Base-by-base conservation (phyloP, 2,329 filamentous ascomycete species). In the Pseudocercospora ulei region DNA sequence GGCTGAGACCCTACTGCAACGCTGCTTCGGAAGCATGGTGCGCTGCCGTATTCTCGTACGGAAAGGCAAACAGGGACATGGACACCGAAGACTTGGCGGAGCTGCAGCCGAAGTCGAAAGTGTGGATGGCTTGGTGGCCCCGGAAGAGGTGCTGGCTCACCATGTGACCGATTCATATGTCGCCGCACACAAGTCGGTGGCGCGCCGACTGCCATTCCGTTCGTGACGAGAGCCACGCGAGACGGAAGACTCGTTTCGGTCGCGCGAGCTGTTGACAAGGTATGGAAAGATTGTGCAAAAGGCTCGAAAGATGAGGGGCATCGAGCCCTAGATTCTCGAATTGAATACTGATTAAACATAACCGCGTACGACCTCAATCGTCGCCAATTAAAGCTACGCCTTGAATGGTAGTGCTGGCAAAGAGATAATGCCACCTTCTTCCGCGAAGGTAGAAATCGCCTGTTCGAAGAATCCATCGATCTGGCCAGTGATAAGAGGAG, bases 21-120 rank as follows among this genome's bases (percentile, higher is more conserved):
- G 0, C 51, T 65, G 11, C 43, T 74, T 18, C 64, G 64, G 53
- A 77, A 75, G 18, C 23, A n/a, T 46, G 27, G 11, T 42, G 16
- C 13, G 39, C 20, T 48, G 40, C 12, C 36, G 39, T 6, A 38
- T 31, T 7, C 17, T 43, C 13, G 41, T 48, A 14, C 3, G 46
- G 46, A 2, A 41, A 39, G 17, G 43, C 43, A 1, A 37, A 48
- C 14, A 34, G 35, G 17, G 25, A 16, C 4, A 37, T 46, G 7
- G 46, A 46, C 22, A 24, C 17, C 11, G 37, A 48, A 8, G 34
- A 38, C n/a, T 26, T 46, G n/a, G 46, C 39, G 8, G 36, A 14
- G 8, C 16, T 26, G 2, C 35, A 41, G 16, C 9, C 31, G n/a
- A 11, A 17, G 19, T 13, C 24, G 36, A 18, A 23, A 16, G 17